Evolutionary conservation across 2,329 filamentous ascomycete genomes (phyloP).

Genomic region (Botrytis tulipae): DNA sequence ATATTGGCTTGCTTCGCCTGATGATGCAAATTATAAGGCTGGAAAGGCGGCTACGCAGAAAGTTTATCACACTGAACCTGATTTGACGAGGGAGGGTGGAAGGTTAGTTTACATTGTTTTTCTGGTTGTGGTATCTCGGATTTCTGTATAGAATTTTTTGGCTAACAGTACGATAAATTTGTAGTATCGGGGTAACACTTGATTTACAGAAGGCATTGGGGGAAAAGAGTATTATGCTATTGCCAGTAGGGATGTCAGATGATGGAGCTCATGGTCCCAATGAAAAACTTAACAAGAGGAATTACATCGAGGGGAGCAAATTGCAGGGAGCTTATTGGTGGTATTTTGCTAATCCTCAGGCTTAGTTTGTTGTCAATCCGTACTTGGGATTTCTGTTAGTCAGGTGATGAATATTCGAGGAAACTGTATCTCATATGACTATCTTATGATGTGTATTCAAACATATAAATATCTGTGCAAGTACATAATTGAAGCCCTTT

Average conservation of each 20-base stretch:
- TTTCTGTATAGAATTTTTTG: background rate
- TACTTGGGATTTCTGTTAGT: background rate
- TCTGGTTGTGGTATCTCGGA: too few relatives aligned
- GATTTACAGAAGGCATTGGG: conserved; percentile 11
- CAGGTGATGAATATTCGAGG: background rate
- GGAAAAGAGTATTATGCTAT: conserved; percentile 14
- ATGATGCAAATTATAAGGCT: conserved; percentile 6
- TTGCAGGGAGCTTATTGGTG: conserved; percentile 14
- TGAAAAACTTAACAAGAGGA: conserved; percentile 11
- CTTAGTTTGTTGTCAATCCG: background rate
- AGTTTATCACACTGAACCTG: conserved; percentile 1
- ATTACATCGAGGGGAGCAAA: conserved; percentile 15
- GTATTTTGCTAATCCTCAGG: conserved; percentile 8
- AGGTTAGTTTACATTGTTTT: background rate
- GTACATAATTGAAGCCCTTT: background rate
- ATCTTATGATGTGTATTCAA: background rate
- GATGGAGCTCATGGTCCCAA: conserved; percentile 13
- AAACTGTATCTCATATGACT: background rate
- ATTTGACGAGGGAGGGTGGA: conserved; percentile 18
- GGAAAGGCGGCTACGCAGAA: conserved; percentile 4
- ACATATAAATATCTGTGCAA: background rate
- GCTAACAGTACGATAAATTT: background rate
- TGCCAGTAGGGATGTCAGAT: conserved; percentile 13
- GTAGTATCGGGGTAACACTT: conserved; percentile 11
- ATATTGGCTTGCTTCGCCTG: background rate